Conservation (phyloP, 805 yeast species). For the Lipomyces yamadae region DNA sequence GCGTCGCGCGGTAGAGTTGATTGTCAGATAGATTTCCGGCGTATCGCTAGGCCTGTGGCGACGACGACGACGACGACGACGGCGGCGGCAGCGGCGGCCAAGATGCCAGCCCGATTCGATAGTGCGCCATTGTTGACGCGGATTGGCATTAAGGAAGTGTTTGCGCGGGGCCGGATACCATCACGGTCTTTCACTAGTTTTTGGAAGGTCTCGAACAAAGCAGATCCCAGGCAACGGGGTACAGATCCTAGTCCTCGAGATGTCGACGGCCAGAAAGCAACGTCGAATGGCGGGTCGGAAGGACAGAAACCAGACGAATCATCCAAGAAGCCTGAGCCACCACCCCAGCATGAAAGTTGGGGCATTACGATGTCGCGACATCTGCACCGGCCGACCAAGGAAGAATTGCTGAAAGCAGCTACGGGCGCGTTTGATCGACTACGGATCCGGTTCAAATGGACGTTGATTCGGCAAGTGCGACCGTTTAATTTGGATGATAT, state of each 20-base stretch:
- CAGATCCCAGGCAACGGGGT: neutral
- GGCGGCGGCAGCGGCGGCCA: too few relatives aligned
- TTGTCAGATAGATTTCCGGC: neutral
- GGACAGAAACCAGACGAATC: neutral
- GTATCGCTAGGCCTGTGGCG: neutral
- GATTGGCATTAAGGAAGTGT: neutral
- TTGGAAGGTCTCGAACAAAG: neutral
- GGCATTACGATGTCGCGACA: conserved; percentile 28
- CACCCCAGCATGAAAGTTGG: conserved; percentile 19
- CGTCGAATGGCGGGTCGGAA: neutral
- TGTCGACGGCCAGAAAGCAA: neutral
- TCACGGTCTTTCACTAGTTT: neutral
- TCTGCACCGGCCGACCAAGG: conserved; percentile 44
- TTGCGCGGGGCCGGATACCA: neutral
- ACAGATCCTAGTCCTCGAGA: neutral
- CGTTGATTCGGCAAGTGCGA: conserved; percentile 70
- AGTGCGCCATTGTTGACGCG: neutral
- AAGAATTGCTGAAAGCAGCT: conserved; percentile 53
- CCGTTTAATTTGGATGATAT: conserved; percentile 94
- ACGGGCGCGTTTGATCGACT: conserved; percentile 51
- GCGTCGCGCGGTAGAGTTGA: neutral
- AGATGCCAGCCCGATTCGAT: neutral
- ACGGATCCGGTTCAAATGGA: conserved; percentile 67
- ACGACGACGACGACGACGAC: neutral
- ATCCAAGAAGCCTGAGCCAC: neutral